These are phyloP conservation scores for Aspergillus indologenus DNA, from an alignment of 495 filamentous ascomycete species.

Conservation along the genomic window DNA sequence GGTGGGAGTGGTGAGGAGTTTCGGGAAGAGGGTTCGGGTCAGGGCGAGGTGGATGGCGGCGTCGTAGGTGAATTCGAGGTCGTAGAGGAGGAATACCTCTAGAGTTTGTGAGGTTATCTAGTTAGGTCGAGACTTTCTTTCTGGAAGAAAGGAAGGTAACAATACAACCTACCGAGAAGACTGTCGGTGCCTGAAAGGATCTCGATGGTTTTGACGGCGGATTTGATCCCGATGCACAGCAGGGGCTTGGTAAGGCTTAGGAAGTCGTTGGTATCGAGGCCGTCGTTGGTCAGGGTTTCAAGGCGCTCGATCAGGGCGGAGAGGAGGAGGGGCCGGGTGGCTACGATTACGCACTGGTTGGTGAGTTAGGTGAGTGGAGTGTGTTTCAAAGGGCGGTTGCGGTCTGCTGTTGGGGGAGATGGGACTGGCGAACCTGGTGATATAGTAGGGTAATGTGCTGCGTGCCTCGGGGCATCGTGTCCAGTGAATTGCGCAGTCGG, in stretches of 20 bases:
- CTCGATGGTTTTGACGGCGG: slow-evolving; percentile 34
- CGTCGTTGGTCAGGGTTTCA: slow-evolving; percentile 22
- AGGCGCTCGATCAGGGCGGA: slow-evolving; percentile 33
- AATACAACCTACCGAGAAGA: slow-evolving; percentile 29
- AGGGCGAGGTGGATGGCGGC: slow-evolving; percentile 33
- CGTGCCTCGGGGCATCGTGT: slow-evolving; percentile 32
- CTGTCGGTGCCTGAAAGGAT: slow-evolving; percentile 32
- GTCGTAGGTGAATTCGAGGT: slow-evolving; percentile 38
- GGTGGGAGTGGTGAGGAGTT: slow-evolving; percentile 16
- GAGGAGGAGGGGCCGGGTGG: slow-evolving; percentile 36
- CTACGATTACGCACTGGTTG: slow-evolving; percentile 35
- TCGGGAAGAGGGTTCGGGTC: slow-evolving; percentile 30
- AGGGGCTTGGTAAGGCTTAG: slow-evolving; percentile 26
- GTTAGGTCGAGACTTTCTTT: too few species aligned
- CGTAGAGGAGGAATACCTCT: slow-evolving; percentile 42
- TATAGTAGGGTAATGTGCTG: slow-evolving; percentile 35
- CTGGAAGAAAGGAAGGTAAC: too few species aligned
- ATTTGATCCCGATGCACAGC: slow-evolving; percentile 37
- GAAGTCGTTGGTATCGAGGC: slow-evolving; percentile 28
- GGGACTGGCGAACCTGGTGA: slow-evolving; percentile 31
- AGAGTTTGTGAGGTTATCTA: background rate
- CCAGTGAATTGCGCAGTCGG: slow-evolving; percentile 25
- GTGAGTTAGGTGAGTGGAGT: too few species aligned
- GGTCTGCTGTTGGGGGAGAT: background rate
- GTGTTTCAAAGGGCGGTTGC: too few species aligned